Percentiles rank a stretch among this genome's conserved stretches.
phyloP scores from a whole-genome alignment of 2,329 filamentous ascomycete species.

The Diaporthe humulicola region DNA sequence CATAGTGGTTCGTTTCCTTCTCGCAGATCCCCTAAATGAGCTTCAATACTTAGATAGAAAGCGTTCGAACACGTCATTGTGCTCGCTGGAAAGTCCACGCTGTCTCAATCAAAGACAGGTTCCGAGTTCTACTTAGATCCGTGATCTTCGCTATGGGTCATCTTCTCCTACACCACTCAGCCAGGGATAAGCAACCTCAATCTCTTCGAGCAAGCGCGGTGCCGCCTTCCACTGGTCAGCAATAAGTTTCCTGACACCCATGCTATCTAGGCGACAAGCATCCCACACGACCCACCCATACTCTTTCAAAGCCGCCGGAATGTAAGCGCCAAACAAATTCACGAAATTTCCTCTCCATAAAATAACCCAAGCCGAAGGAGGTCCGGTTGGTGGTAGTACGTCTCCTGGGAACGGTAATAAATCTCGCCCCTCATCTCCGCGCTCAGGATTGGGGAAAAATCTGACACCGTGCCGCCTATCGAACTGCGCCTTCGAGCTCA shows the following conservation, averaged over 20 bases:
- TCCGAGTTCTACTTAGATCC: no score
- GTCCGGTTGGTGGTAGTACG: background rate
- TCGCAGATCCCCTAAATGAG: no score
- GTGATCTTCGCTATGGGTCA: no score
- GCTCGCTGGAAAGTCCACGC: no score
- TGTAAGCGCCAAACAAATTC: background rate
- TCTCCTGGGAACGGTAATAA: background rate
- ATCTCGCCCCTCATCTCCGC: background rate
- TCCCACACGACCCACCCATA: background rate
- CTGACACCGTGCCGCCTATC: background rate
- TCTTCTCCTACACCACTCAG: background rate
- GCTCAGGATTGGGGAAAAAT: background rate
- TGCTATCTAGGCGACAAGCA: background rate
- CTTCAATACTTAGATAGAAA: no score
- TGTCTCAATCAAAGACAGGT: no score
- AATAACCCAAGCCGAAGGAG: background rate
- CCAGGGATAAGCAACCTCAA: background rate
- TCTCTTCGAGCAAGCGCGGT: background rate
- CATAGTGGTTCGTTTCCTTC: no score
- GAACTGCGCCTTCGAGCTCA: background rate
- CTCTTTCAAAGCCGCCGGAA: background rate
- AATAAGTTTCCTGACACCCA: background rate
- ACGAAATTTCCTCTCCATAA: background rate
- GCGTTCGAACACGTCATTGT: no score
- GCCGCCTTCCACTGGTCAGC: background rate